phyloP scores from a whole-genome alignment of 306 rosid genomes.

The Vachellia collinsii region DNA sequence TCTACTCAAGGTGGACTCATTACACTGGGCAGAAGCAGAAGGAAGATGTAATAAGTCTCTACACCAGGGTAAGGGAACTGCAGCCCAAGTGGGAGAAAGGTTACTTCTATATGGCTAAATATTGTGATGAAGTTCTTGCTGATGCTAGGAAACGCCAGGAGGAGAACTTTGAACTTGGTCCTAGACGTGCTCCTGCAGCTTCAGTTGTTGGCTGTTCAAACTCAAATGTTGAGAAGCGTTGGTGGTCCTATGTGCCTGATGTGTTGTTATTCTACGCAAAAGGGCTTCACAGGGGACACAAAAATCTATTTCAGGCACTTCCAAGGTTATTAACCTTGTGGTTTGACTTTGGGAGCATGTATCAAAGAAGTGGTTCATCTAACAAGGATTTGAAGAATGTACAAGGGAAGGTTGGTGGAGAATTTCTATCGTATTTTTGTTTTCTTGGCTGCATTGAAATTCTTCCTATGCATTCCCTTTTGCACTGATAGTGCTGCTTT shows the following conservation, averaged over 20 bases:
- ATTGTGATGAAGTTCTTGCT: conserved; percentile 88
- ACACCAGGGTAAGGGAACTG: conserved; percentile 86
- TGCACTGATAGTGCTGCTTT: conserved; percentile 32
- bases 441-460: conserved; percentile 32
- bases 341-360: conserved; percentile 95
- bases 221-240: conserved; percentile 63
- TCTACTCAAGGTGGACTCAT: conserved; percentile 94
- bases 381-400: conserved; percentile 64
- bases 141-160: conserved; percentile 98
- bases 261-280: conserved; percentile 88
- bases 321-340: conserved; percentile 94
- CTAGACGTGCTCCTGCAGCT: conserved; percentile 57
- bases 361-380: conserved; percentile 64
- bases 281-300: conserved; percentile 96
- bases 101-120: conserved; percentile 86
- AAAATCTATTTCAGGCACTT: conserved; percentile 95
- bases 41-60: conserved; percentile 85
- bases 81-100: conserved; percentile 99
- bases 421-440: conserved; percentile 31
- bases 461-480: conserved; percentile 31
- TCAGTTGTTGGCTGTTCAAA: conserved; percentile 65
- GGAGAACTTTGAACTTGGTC: conserved; percentile 63
- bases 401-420: conserved; percentile 59
- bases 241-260: conserved; percentile 94
- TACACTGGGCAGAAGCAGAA: conserved; percentile 99